These are phyloP conservation scores for Xylaria acuta DNA, from an alignment of 495 filamentous ascomycete genomes.

Conservation along the genomic window DNA sequence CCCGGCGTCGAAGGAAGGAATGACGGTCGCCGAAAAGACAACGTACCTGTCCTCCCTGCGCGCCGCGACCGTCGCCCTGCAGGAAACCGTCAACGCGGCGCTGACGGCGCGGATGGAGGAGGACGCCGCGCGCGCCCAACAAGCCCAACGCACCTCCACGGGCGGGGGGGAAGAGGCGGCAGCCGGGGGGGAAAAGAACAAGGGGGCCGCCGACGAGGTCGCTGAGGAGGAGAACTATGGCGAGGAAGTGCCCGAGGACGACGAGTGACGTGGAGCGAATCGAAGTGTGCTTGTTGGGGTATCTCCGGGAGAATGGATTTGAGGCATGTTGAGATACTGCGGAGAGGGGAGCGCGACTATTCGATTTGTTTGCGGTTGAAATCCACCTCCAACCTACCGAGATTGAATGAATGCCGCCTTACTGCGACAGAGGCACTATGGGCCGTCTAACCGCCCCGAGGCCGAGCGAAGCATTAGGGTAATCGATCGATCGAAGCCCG, in stretches of 20 bases:
- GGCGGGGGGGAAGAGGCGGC: slow-evolving; percentile 71
- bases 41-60: slow-evolving; percentile 72
- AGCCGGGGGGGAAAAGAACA: slow-evolving; percentile 42
- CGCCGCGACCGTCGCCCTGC: slow-evolving; percentile 63
- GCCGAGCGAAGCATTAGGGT: too few relatives aligned
- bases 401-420: too few relatives aligned
- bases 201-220: slow-evolving; percentile 30
- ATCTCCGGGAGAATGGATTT: not conserved
- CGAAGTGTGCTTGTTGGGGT: not conserved
- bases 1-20: slow-evolving; percentile 20
- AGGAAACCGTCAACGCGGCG: slow-evolving; percentile 79
- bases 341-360: not conserved
- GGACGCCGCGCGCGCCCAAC: slow-evolving; percentile 64
- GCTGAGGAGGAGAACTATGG: slow-evolving; percentile 86
- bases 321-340: not conserved
- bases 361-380: too few relatives aligned
- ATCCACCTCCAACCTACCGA: too few relatives aligned
- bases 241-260: slow-evolving; percentile 71
- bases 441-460: not conserved
- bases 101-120: slow-evolving; percentile 89
- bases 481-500: not conserved
- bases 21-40: slow-evolving; percentile 58
- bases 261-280: slow-evolving; percentile 29
- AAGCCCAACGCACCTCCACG: slow-evolving; percentile 31
- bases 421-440: not conserved